Percentiles rank a stretch among this genome's conserved stretches.
Evolutionary conservation across 2,329 filamentous ascomycete genomes (phyloP).

Genomic region (Ophiognomonia clavigignenti-juglandacearum): DNA sequence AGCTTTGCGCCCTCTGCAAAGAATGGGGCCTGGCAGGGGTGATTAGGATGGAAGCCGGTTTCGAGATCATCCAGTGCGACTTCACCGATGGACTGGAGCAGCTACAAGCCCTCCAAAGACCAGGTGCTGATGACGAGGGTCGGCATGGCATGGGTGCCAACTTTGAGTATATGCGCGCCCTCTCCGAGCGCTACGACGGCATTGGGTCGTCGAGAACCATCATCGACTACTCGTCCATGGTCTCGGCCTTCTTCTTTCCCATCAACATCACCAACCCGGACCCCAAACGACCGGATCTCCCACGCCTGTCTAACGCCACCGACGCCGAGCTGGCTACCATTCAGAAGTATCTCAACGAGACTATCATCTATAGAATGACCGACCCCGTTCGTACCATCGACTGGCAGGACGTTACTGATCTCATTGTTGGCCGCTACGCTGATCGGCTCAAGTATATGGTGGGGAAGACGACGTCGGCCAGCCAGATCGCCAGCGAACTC

Average conservation of each 20-base stretch:
- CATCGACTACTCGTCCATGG: conserved; percentile 46
- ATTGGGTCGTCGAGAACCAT: conserved; percentile 35
- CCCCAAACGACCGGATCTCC: conserved; percentile 20
- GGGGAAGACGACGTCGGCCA: conserved; percentile 22
- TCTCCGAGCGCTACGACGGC: conserved; percentile 39
- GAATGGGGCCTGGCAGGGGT: conserved; percentile 59
- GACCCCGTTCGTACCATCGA: conserved; percentile 35
- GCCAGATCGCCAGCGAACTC: conserved; percentile 30
- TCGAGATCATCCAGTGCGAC: conserved; percentile 65
- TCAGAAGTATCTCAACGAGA: conserved; percentile 25
- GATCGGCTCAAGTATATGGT: conserved; percentile 43
- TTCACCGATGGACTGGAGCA: conserved; percentile 42
- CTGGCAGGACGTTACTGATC: conserved; percentile 65
- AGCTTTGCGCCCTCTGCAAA: conserved; percentile 50
- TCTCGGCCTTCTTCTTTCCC: conserved; percentile 46
- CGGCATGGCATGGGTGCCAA: conserved; percentile 16
- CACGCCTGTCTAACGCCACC: conserved; percentile 19
- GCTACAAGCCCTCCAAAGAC: conserved; percentile 27
- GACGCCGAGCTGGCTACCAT: conserved; percentile 21
- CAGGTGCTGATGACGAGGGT: conserved; percentile 15
- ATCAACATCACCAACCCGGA: conserved; percentile 43
- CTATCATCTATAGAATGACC: conserved; percentile 24
- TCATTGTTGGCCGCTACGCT: conserved; percentile 59
- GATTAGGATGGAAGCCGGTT: conserved; percentile 64
- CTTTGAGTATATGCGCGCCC: conserved; percentile 37